A percentile compares a stretch with the other conserved stretches of the same genome.
These are phyloP conservation scores for Phytopythium mirpurense DNA, from an alignment of 352 stramenopile species.

Conservation along the genomic window DNA sequence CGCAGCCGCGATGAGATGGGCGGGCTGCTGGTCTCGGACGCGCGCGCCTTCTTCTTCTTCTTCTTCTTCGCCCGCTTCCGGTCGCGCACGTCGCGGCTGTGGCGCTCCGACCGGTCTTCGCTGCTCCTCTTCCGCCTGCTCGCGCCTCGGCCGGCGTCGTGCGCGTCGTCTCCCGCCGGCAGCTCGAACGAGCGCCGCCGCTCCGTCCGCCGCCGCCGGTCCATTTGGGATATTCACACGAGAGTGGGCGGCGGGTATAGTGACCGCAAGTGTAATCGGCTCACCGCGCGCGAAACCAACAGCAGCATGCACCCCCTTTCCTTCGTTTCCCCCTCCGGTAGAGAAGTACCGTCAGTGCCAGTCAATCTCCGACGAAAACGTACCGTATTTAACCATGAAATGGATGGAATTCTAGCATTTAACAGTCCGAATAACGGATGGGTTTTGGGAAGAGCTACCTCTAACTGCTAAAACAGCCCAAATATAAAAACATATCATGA, in stretches of 20 bases:
- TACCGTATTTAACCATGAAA: neutral
- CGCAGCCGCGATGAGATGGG: constrained; percentile 6
- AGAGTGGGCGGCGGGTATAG: neutral
- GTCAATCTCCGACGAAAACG: neutral
- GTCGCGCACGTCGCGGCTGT: constrained; percentile 2
- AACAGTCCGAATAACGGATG: too few species aligned
- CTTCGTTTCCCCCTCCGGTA: neutral
- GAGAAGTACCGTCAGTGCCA: neutral
- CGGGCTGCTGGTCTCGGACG: constrained; percentile 1
- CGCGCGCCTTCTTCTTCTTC: constrained; percentile 4
- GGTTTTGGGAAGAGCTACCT: too few species aligned
- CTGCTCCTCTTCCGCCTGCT: neutral
- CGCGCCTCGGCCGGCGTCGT: neutral
- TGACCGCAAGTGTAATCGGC: constrained; percentile 5
- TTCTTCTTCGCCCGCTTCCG: neutral
- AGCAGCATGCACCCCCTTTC: neutral
- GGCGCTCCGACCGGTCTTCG: constrained; percentile 1
- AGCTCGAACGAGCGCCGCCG: neutral
- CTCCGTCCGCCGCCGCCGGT: constrained; percentile 1
- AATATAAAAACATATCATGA: too few species aligned
- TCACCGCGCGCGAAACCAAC: neutral
- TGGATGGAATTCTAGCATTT: too few species aligned
- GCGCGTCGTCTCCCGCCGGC: neutral
- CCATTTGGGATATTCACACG: neutral
- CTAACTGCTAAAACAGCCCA: too few species aligned